phyloP scores from a whole-genome alignment of 495 filamentous ascomycete genomes.

The Penicillium nucicola region DNA sequence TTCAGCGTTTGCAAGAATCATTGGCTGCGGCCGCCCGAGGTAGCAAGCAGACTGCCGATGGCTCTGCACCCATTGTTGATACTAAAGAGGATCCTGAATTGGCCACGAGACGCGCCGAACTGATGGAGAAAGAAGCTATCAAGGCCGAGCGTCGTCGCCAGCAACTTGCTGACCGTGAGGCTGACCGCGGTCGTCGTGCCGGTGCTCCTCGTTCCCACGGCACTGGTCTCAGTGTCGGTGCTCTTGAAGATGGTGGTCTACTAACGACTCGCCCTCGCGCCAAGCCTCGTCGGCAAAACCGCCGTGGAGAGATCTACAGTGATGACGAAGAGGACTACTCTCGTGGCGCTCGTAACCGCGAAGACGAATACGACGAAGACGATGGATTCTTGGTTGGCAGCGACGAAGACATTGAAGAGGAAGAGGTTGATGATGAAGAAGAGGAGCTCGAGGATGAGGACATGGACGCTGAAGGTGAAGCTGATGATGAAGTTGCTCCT shows the following conservation, averaged over 20 bases:
- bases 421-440: slow-evolving; percentile 58
- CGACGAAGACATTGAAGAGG: slow-evolving; percentile 65
- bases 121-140: slow-evolving; percentile 66
- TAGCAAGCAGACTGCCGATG: slow-evolving; percentile 57
- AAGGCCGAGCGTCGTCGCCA: slow-evolving; percentile 67
- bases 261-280: slow-evolving; percentile 40
- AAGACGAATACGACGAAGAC: slow-evolving; percentile 83
- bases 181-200: slow-evolving; percentile 52
- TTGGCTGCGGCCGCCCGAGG: slow-evolving; percentile 59
- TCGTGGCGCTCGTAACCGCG: slow-evolving; percentile 56
- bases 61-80: slow-evolving; percentile 53
- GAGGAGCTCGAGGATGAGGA: slow-evolving; percentile 59
- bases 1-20: slow-evolving; percentile 67
- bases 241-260: slow-evolving; percentile 65
- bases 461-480: slow-evolving; percentile 57
- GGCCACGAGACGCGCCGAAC: slow-evolving; percentile 70
- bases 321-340: slow-evolving; percentile 60
- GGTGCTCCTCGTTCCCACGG: slow-evolving; percentile 43
- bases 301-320: slow-evolving; percentile 53
- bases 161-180: slow-evolving; percentile 61
- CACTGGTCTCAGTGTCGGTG: slow-evolving; percentile 67
- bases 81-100: slow-evolving; percentile 77
- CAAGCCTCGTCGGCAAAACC: slow-evolving; percentile 41
- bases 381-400: slow-evolving; percentile 76
- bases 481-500: slow-evolving; percentile 33